Base-by-base conservation (phyloP, 805 yeast genomes). In the Helenozyma baotianmanensis region DNA sequence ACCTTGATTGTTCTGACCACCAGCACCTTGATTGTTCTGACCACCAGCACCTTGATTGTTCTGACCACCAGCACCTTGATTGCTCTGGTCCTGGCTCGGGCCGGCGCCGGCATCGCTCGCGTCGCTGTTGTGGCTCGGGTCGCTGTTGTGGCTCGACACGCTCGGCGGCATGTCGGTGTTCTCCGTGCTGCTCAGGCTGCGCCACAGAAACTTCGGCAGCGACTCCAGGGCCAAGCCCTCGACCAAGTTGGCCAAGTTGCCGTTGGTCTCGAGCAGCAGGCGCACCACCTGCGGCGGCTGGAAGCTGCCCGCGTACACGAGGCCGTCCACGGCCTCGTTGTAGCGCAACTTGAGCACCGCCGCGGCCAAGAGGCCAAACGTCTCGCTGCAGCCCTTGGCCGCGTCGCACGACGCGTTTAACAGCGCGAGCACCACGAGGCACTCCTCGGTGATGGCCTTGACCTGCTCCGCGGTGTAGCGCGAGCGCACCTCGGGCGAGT, bases 331-430 rank as follows among this genome's bases (percentile, higher is more conserved):
- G 9, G 40, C 45, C 35, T 60, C 62, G 26, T 66, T 59, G 40
- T 72, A 80, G 41, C 69, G 71, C 32, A 85, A 54, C 48, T 76
- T 74, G 11, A 81, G 63, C 10, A 86, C 80, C 0, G 85, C 95
- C 6, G 82, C 79, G 0, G 84, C 69, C 29, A 86, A 56, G 21
- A 82, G 74, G 42, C 82, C 84, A 50, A 82, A 81, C 19, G 83
- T 79, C 39, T 80, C 83, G 23, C 74, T 66, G 50, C 95, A 85
- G 32, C 72, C 76, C 7, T 60, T 58, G 0, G 95, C 94, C 1
- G 95, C 90, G 40, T 81, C 88, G 56, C 95, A 85, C 25, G 77
- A 69, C 29, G 80, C 86, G 17, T 69, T 62, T 48, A 86, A 61
- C 21, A 82, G 74, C 14, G 69, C 66, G 34, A 86, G 58, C 3